Conservation (phyloP, 2,329 filamentous ascomycete species). For the Ramularia collo-cygni region DNA sequence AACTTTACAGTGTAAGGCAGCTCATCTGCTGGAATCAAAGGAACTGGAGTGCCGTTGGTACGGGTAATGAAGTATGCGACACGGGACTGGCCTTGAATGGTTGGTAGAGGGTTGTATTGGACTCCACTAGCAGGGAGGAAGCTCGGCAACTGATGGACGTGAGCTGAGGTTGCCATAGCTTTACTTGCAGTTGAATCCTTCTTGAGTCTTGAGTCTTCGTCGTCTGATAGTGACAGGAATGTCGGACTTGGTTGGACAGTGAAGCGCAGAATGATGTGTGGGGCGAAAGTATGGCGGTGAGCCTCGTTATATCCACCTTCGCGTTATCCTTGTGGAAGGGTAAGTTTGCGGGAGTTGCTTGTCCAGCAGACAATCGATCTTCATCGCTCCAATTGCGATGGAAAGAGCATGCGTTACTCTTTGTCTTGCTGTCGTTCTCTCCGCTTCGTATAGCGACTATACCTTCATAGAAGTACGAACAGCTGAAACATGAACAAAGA, state of each 20-base stretch:
- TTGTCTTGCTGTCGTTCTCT: neutral
- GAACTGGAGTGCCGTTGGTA: conserved; percentile 29
- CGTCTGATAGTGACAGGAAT: no score
- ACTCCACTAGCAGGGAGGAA: conserved; percentile 4
- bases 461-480: no score
- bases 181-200: neutral
- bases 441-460: no score
- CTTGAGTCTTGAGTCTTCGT: conserved; percentile 1
- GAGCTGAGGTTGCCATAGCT: conserved; percentile 4
- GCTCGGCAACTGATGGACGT: conserved; percentile 6
- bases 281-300: conserved; percentile 4
- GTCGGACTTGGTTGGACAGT: no score
- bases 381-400: neutral
- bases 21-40: conserved; percentile 39
- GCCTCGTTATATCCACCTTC: no score
- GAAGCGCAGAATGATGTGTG: neutral
- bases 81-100: conserved; percentile 10
- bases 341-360: neutral
- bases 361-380: neutral
- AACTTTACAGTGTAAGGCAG: conserved; percentile 35
- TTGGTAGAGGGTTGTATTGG: conserved; percentile 6
- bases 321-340: no score
- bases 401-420: neutral
- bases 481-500: no score
- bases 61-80: conserved; percentile 36